Evolutionary conservation across 768 basidiomycete species (phyloP), one percentile per base, ranked within the genome.

Genomic region (Phlebiopsis gigantea): DNA sequence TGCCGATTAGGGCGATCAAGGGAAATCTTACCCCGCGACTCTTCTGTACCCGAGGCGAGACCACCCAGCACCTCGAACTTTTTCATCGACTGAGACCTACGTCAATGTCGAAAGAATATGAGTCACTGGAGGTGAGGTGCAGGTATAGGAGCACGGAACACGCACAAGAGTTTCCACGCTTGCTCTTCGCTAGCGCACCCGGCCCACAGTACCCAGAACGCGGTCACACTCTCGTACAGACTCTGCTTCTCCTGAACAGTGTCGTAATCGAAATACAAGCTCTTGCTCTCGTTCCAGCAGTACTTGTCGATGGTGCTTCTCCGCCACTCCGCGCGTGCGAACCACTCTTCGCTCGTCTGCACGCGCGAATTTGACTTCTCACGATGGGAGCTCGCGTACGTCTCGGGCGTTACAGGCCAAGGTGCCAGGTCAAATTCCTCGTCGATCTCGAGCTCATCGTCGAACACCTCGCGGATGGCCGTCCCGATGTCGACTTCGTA

Each of bases 401-500:
- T 68, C 68, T 84, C 82, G 3, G 82, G 79, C 10, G 80, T 84
- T 19, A 88, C 91, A 61, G 96, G 96, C 84, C 95, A 98, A 1
- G 96, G 91, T 10, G 91, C 82, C 47, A 99, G 77, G 2, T 83
- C 77, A 70, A 98, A 99, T 57, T 95, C 92, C 64, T 98, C 93
- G 52, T 94, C 93, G 53, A 99, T 72, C 52, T 95, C 90, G 52
- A 99, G 76, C 69, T 90, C 83, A 68, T 95, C 94, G 64, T 90
- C 90, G 64, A 98, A 98, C 58, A 97, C 87, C 69, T 97, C 93
- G 56, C 87, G 83, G 67, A 99, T 98, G 24, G 94, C 93, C 9
- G 93, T 95, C n/a, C 93, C 97, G 59, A 99, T 98, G 68, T 99
- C 96, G 58, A 93, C 82, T 71, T 99, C 96, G 64, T 98, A 98